phyloP scores from a whole-genome alignment of 495 filamentous ascomycete genomes.

The Peziza echinospora region DNA sequence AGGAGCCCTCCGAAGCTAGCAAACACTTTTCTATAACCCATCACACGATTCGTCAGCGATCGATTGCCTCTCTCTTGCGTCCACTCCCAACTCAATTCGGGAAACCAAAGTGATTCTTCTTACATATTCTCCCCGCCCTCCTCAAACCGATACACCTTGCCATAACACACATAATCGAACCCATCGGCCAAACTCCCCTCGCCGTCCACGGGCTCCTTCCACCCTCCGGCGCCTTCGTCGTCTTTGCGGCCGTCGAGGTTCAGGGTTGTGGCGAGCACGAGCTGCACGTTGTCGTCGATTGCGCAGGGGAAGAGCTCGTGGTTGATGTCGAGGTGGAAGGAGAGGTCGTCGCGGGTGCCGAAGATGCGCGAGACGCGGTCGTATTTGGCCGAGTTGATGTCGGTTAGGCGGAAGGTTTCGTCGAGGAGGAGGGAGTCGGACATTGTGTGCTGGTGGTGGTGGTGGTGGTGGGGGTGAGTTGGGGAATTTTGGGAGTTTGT shows the following conservation, averaged over 20 bases:
- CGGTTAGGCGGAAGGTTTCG: conserved; percentile 66
- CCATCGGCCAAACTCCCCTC: conserved; percentile 69
- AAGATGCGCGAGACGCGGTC: conserved; percentile 74
- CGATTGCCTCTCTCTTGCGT: background rate
- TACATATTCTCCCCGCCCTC: conserved; percentile 75
- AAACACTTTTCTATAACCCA: conserved; percentile 62
- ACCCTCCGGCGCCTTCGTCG: conserved; percentile 36
- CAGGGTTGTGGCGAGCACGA: conserved; percentile 66
- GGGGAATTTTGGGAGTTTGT: background rate
- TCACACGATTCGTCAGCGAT: too few species aligned
- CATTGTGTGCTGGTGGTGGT: background rate
- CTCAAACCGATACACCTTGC: conserved; percentile 94
- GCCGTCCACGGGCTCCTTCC: conserved; percentile 43
- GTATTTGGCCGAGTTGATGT: conserved; percentile 64
- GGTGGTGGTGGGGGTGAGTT: background rate
- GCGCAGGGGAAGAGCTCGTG: conserved; percentile 65
- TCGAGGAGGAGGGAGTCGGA: conserved; percentile 68
- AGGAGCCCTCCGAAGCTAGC: conserved; percentile 81
- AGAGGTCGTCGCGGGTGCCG: conserved; percentile 49
- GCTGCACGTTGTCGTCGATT: conserved; percentile 47
- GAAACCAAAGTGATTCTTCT: too few species aligned
- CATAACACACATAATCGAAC: conserved; percentile 93
- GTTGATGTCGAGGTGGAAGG: conserved; percentile 82
- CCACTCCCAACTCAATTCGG: background rate
- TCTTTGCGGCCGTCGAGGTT: conserved; percentile 52